These are phyloP conservation scores for Saposhnikovia divaricata DNA, from an alignment of 129 eudicot species.

Conservation along the genomic window DNA sequence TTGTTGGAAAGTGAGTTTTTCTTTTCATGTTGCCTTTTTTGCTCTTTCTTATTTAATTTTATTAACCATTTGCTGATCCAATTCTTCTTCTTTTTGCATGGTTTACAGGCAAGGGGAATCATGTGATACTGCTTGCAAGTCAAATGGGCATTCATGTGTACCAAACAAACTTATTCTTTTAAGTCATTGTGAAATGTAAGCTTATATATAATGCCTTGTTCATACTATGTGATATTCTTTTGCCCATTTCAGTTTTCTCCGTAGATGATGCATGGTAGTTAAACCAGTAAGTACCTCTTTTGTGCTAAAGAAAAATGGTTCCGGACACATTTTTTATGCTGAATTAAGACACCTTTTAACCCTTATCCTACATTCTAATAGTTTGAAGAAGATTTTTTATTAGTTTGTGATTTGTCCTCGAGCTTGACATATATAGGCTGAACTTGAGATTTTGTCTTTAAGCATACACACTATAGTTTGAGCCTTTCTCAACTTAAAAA, in stretches of 20 bases:
- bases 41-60: neutral
- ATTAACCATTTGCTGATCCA: neutral
- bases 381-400: neutral
- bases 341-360: neutral
- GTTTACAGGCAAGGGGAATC: conserved; percentile 85
- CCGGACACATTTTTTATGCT: neutral
- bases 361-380: neutral
- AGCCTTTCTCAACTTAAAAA: neutral
- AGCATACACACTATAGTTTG: neutral
- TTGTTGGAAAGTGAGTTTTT: conserved; percentile 54
- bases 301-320: neutral
- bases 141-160: conserved; percentile 71
- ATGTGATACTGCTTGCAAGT: conserved; percentile 76
- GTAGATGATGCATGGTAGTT: neutral
- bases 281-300: neutral
- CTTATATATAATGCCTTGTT: conserved; percentile 2
- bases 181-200: conserved; percentile 80
- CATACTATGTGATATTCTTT: neutral
- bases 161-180: conserved; percentile 71
- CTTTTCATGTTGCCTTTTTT: neutral
- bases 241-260: neutral
- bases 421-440: neutral
- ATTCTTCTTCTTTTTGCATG: conserved; percentile 1
- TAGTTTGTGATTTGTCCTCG: neutral
- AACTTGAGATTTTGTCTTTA: neutral